Conservation (phyloP, 108 stramenopile species). For the Cyclotella sp. region DNA sequence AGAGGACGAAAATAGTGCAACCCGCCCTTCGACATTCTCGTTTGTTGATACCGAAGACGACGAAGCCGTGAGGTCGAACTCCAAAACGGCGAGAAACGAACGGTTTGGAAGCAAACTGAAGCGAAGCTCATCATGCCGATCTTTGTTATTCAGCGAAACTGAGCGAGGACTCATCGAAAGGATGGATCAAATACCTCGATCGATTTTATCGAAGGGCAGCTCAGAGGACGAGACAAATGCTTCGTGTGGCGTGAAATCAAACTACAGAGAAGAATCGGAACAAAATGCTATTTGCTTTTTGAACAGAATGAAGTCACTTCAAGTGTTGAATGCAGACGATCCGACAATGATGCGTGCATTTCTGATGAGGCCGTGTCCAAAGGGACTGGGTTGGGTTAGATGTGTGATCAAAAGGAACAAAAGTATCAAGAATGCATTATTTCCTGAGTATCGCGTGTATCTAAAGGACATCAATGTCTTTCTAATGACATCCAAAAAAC, state of each 20-base stretch:
- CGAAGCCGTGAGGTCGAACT: neutral
- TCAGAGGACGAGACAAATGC: neutral
- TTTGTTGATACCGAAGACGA: constrained; percentile 8
- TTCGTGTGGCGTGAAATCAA: too few species aligned
- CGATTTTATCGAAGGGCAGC: neutral
- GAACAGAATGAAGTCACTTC: constrained; percentile 34
- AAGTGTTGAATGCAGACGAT: constrained; percentile 48
- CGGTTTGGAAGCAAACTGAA: constrained; percentile 12
- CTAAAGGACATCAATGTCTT: constrained; percentile 67
- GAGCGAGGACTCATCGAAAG: constrained; percentile 4
- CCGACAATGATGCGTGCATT: constrained; percentile 57
- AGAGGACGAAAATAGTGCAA: constrained; percentile 1
- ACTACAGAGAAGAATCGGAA: constrained; percentile 24
- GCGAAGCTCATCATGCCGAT: constrained; percentile 25
- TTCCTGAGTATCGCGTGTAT: constrained; percentile 84
- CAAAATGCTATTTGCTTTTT: constrained; percentile 16
- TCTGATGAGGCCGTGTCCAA: constrained; percentile 75
- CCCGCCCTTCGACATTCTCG: neutral
- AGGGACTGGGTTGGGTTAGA: constrained; percentile 72
- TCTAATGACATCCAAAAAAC: constrained; percentile 88
- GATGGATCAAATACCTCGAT: neutral
- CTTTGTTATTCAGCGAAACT: constrained; percentile 24
- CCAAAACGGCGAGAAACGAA: neutral
- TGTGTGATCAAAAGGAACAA: constrained; percentile 87
- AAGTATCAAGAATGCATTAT: constrained; percentile 72